phyloP scores from a whole-genome alignment of 2,329 filamentous ascomycete genomes.

The Botrytis medusae region DNA sequence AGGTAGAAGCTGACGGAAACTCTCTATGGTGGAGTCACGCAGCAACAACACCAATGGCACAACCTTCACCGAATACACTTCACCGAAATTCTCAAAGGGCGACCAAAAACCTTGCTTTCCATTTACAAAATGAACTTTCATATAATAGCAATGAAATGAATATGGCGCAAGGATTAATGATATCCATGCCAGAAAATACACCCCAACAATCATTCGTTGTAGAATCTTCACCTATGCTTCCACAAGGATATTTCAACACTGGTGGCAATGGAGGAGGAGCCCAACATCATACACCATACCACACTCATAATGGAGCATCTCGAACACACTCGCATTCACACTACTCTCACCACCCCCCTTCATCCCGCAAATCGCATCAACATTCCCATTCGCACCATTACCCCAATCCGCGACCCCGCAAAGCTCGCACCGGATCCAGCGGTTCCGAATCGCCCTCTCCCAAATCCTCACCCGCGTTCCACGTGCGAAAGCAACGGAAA shows the following conservation, averaged over 20 bases:
- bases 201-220: slow-evolving; percentile 32
- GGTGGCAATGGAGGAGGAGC: not conserved
- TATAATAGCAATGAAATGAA: slow-evolving; percentile 29
- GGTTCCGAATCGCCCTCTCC: slow-evolving; percentile 27
- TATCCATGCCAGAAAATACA: slow-evolving; percentile 34
- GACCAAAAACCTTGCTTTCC: slow-evolving; percentile 35
- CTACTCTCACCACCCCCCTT: slow-evolving; percentile 16
- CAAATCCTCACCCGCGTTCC: slow-evolving; percentile 24
- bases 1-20: slow-evolving; percentile 26
- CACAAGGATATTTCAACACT: slow-evolving; percentile 26
- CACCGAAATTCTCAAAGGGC: slow-evolving; percentile 35
- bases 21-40: slow-evolving; percentile 39
- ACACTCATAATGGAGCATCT: slow-evolving; percentile 4
- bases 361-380: slow-evolving; percentile 20
- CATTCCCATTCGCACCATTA: not conserved
- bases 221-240: slow-evolving; percentile 27
- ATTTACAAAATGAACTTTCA: slow-evolving; percentile 36
- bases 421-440: slow-evolving; percentile 22
- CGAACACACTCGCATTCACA: slow-evolving; percentile 21
- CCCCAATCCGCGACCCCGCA: not conserved
- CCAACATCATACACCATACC: slow-evolving; percentile 21
- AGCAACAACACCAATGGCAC: slow-evolving; percentile 33
- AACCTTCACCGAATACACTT: slow-evolving; percentile 33
- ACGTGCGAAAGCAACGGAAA: slow-evolving; percentile 35
- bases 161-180: slow-evolving; percentile 35